Conservation (phyloP, 2,329 filamentous ascomycete genomes). For the Didymella arachidicola region DNA sequence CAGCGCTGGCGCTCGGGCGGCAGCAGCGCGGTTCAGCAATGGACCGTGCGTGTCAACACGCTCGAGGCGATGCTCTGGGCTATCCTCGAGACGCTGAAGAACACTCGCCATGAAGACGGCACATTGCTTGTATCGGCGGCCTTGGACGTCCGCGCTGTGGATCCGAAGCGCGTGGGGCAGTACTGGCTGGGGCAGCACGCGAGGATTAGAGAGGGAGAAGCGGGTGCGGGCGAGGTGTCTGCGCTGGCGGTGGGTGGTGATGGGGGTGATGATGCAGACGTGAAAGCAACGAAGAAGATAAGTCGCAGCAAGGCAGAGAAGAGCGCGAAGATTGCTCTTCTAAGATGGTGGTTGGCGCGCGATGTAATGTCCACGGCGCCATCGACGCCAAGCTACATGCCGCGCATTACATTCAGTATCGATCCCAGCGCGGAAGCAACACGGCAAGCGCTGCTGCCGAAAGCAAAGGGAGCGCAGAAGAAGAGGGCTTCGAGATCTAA, state of each 20-base stretch:
- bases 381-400: conserved; percentile 14
- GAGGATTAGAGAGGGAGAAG: conserved; percentile 15
- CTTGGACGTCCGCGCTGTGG: conserved; percentile 39
- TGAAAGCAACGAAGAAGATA: conserved; percentile 37
- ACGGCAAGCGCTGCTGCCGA: conserved; percentile 17
- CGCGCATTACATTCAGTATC: conserved; percentile 30
- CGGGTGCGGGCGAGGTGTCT: conserved; percentile 15
- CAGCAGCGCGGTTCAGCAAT: conserved; percentile 73
- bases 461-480: background rate
- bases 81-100: conserved; percentile 48
- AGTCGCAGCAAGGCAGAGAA: conserved; percentile 58
- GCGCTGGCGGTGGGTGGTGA: conserved; percentile 1
- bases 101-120: background rate
- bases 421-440: conserved; percentile 13
- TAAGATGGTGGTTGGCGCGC: conserved; percentile 51
- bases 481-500: background rate
- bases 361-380: conserved; percentile 17
- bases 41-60: conserved; percentile 83
- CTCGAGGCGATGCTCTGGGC: conserved; percentile 84
- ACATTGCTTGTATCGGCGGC: background rate
- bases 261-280: background rate
- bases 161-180: conserved; percentile 49
- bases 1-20: conserved; percentile 72
- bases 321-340: conserved; percentile 69
- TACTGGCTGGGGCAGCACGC: conserved; percentile 45